Evolutionary conservation across 495 filamentous ascomycete species (phyloP), one percentile per base, ranked within the genome.

Genomic region (Xylaria cubensis): DNA sequence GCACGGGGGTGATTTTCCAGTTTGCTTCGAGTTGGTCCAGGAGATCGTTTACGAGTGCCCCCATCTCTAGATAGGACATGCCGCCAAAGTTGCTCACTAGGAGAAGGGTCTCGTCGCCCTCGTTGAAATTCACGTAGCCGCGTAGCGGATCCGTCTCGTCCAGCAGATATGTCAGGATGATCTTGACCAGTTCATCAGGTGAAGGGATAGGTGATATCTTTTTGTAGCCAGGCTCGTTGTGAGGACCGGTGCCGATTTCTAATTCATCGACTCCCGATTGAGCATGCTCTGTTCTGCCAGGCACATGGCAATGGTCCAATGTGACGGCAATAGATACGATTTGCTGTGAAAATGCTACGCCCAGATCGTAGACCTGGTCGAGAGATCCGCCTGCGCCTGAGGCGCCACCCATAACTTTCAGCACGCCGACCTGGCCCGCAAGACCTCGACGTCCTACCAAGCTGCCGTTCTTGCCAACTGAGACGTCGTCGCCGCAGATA

Each of bases 1-100:
- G 85, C 39, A 85, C 80, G 74, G 81, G 88, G 80, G 77, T 80
- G 74, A 82, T 86, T 76, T 83, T 81, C 72, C 81, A 84, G 59
- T 82, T 71, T 0, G 21, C 65, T 67, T 81, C 79, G 2, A 90
- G 79, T 59, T 87, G 84, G 15, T 82, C 83, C 13, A 89, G 81
- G 9, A 86, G 77, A 65, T 89, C 84, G 58, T 87, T 83, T 8
- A 86, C 82, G 17, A 91, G 78, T 0, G 86, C 88, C 48, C 88
- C 88, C 36, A 89, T 78, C 78, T 91, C 89, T 6, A 91, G 84
- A 62, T 86, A 86, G 0, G 88, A 90, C 75, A 91, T 84, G 65
- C 89, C 88, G 53, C 89, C 89, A 71, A 88, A 88, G 80, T 91
- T 91, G 82, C 88, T 89, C 70, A 90, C 81, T 39, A 91, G 76